Base-by-base conservation (phyloP, 306 rosid genomes). In the Geum urbanum region DNA sequence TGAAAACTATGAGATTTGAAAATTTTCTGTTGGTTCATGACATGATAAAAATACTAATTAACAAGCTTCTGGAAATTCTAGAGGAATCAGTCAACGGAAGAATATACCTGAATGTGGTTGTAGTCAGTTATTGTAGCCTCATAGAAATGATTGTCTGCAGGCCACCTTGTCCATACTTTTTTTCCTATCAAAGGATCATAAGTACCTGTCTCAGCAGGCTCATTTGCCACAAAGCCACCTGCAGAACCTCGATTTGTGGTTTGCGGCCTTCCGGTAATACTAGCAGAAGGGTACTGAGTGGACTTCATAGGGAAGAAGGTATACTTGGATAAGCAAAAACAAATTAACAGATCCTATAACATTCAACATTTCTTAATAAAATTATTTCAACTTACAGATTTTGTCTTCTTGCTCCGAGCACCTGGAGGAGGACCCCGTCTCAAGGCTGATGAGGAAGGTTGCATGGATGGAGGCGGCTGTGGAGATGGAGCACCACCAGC, bases 111-210 rank as follows among this genome's bases (percentile, higher is more conserved):
- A 67, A 51, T 58, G 5, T 66, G 78, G 63, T 84, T 74, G 59
- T 74, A 77, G 46, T 84, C 78, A 55, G 76, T 84, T 59, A 84
- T 80, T 53, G 75, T 54, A 71, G 87, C 87, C 78, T 80, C 85
- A 50, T 84, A 84, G 71, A 84, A 84, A 74, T 76, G 81, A 71
- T 80, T 80, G 78, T 84, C 85, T 50, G 72, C 87, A 14, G 87
- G 87, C 87, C 87, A 84, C 66, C 78, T 80, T 53, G 87, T 84
- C 87, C 87, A 84, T 69, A 84, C 87, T 64, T 77, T 84, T 75
- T 76, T 74, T 74, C 87, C 87, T 63, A 84, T 72, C 47, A 84
- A 80, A 3, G 82, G 66, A 54, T 80, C 80, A 72, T 55, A 52
- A 7, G 73, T 37, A 49, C 73, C 59, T 54, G 67, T 83, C 71